phyloP scores from a whole-genome alignment of 495 filamentous ascomycete species.

The Patellaria atrata region DNA sequence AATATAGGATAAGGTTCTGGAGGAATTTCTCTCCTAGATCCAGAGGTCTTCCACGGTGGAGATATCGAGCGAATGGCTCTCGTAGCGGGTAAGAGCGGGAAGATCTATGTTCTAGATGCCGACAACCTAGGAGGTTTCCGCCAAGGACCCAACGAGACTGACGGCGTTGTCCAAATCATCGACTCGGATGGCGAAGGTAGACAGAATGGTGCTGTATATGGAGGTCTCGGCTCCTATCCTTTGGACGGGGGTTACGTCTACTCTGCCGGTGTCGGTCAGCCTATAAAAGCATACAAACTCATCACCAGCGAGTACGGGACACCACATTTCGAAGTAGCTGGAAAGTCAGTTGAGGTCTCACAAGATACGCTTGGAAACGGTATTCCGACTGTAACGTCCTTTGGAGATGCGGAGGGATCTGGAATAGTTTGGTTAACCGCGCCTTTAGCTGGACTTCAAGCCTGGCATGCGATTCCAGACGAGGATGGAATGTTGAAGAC shows the following conservation, averaged over 20 bases:
- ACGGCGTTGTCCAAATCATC: constrained; percentile 32
- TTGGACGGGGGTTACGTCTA: constrained; percentile 36
- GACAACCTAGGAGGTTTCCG: constrained; percentile 35
- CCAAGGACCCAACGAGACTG: constrained; percentile 26
- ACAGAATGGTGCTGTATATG: constrained; percentile 27
- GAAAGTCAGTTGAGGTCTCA: constrained; percentile 17
- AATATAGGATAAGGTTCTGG: too few species aligned
- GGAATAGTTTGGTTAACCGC: constrained; percentile 28
- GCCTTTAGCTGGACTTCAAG: constrained; percentile 24
- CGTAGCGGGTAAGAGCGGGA: constrained; percentile 30
- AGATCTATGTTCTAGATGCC: constrained; percentile 31
- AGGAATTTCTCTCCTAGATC: constrained; percentile 28
- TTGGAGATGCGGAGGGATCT: constrained; percentile 27
- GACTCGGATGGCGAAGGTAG: constrained; percentile 14
- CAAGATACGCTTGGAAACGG: constrained; percentile 29
- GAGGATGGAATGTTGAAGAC: constrained; percentile 26
- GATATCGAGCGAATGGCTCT: constrained; percentile 26
- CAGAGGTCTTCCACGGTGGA: constrained; percentile 23
- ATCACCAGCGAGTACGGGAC: constrained; percentile 20
- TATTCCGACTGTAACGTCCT: constrained; percentile 27
- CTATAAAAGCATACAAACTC: constrained; percentile 22
- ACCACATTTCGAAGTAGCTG: constrained; percentile 26
- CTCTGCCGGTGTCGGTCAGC: constrained; percentile 24
- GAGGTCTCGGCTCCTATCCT: constrained; percentile 32
- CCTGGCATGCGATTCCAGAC: constrained; percentile 28